These are phyloP conservation scores for Trichocladium uniseriatum DNA, from an alignment of 495 filamentous ascomycete genomes.

Conservation along the genomic window DNA sequence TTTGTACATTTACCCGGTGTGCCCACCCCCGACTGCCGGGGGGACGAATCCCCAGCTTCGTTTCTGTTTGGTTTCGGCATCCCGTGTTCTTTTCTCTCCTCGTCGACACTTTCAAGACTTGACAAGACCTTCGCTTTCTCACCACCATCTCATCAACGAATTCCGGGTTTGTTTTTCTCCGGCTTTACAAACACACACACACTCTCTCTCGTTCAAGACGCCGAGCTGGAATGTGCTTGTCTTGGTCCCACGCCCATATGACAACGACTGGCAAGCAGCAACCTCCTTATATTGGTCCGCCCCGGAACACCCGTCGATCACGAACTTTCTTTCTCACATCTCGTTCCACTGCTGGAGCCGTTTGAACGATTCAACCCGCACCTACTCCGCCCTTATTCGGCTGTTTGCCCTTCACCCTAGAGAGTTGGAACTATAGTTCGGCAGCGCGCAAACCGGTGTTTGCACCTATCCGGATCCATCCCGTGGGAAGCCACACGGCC, in stretches of 20 bases:
- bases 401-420: too few relatives aligned
- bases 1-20: slow-evolving; percentile 20
- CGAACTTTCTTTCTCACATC: background rate
- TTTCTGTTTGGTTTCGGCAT: background rate
- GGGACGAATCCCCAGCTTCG: slow-evolving; percentile 9
- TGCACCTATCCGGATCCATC: too few relatives aligned
- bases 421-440: too few relatives aligned
- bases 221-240: slow-evolving; percentile 8
- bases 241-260: slow-evolving; percentile 1
- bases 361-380: too few relatives aligned
- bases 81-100: background rate
- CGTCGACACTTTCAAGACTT: background rate
- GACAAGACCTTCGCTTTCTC: background rate
- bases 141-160: too few relatives aligned
- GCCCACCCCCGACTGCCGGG: slow-evolving; percentile 9
- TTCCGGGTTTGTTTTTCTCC: too few relatives aligned
- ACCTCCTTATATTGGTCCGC: slow-evolving; percentile 14
- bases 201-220: too few relatives aligned
- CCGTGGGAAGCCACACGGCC: background rate
- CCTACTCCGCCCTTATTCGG: too few relatives aligned
- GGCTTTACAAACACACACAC: too few relatives aligned
- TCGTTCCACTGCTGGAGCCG: background rate
- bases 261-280: slow-evolving; percentile 16
- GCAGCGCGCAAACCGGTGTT: too few relatives aligned
- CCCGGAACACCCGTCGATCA: slow-evolving; percentile 2